Conservation (phyloP, 805 yeast species). For the Yamadazyma sp. region DNA sequence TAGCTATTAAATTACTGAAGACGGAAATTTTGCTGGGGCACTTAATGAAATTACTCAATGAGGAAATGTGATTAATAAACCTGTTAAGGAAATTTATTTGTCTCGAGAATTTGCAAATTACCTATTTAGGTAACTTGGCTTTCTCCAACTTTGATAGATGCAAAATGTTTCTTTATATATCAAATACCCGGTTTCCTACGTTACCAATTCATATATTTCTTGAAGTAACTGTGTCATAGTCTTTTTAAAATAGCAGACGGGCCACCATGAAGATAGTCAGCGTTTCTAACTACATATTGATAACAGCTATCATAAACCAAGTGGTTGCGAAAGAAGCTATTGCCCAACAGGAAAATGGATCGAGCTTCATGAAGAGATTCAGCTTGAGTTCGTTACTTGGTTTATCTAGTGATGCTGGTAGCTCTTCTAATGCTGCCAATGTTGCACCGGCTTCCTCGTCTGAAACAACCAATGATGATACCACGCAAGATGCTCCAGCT, state of each 20-base stretch:
- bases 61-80: constrained; percentile 5
- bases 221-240: constrained; percentile 9
- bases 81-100: constrained; percentile 7
- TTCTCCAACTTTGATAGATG: constrained; percentile 7
- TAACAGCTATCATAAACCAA: constrained; percentile 23
- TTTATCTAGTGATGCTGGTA: neutral
- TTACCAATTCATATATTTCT: constrained; percentile 3
- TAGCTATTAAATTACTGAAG: constrained; percentile 7
- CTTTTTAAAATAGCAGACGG: constrained; percentile 2
- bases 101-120: constrained; percentile 6
- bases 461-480: constrained; percentile 7
- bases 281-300: constrained; percentile 25
- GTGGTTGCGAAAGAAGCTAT: constrained; percentile 14
- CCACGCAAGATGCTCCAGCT: constrained; percentile 8
- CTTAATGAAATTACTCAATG: constrained; percentile 1
- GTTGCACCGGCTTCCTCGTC: constrained; percentile 5
- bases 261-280: constrained; percentile 24
- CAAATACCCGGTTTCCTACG: constrained; percentile 6
- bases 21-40: constrained; percentile 6
- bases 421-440: constrained; percentile 5
- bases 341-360: constrained; percentile 5
- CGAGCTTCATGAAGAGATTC: constrained; percentile 16
- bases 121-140: constrained; percentile 8
- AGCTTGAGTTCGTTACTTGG: constrained; percentile 12
- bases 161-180: constrained; percentile 11